A percentile compares a stretch with the other conserved stretches of the same genome.
Evolutionary conservation across 2,329 filamentous ascomycete species (phyloP).

Genomic region (Fonsecaea nubica): DNA sequence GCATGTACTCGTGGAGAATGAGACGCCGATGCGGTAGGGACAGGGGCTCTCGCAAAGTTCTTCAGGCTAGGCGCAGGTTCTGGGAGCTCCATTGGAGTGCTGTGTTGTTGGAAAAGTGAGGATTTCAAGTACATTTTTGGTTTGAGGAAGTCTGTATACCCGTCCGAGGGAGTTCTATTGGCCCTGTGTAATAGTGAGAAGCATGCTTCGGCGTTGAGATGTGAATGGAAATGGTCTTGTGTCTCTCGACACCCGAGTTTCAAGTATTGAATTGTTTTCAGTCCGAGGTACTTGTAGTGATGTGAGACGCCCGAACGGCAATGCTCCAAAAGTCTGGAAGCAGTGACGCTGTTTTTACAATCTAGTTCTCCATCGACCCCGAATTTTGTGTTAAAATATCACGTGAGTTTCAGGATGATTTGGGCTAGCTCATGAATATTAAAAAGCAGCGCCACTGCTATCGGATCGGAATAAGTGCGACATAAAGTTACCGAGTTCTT

Average conservation of each 20-base stretch:
- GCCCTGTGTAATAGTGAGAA: not conserved
- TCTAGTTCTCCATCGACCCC: too few relatives aligned
- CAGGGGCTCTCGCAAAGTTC: not conserved
- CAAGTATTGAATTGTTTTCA: not conserved
- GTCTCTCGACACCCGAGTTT: not conserved
- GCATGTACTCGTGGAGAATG: not conserved
- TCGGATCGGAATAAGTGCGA: not conserved
- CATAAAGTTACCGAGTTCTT: slow-evolving; percentile 10
- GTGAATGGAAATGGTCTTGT: not conserved
- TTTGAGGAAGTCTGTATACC: not conserved
- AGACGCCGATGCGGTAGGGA: not conserved
- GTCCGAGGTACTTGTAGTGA: not conserved
- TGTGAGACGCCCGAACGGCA: too few relatives aligned
- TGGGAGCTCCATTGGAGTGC: not conserved
- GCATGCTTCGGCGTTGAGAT: not conserved
- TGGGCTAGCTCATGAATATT: not conserved
- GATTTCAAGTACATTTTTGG: not conserved
- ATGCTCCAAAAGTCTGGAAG: not conserved
- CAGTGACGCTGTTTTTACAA: not conserved
- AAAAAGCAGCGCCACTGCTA: not conserved
- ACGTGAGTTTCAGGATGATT: not conserved
- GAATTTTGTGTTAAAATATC: not conserved
- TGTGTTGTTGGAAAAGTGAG: not conserved
- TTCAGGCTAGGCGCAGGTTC: not conserved
- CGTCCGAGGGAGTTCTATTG: not conserved